Evolutionary conservation across 1,284 basidiomycete species (phyloP), one percentile per base, ranked within the genome.

Genomic region (Malassezia globosa): DNA sequence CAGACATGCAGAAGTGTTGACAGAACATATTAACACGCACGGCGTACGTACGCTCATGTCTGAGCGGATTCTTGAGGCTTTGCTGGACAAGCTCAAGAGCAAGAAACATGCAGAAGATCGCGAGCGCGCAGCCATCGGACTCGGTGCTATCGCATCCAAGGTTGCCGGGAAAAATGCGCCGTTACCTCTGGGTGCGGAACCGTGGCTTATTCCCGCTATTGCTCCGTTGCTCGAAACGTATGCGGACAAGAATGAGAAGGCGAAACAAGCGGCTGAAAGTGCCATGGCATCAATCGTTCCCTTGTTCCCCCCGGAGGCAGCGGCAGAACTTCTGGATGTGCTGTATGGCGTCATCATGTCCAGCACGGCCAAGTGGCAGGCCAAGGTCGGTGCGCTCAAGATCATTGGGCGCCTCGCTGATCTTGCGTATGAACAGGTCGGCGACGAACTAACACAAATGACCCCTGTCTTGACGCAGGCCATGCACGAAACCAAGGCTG

Each of bases 401-500:
- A 58, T 73, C 14, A 57, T 75, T 37, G 75, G 75, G 40, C 82
- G 88, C 56, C 82, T 85, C 40, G 75, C 76, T 60, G 75, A 76
- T 36, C 77, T 79, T 10, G 80, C 85, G 16, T 81, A 80, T 63
- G 86, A 89, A 56, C 81, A 81, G 63, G 83, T 96, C 46, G 89
- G 87, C 36, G 80, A 81, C 44, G 82, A 92, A 70, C 77, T 97
- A 31, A 89, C 82, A 16, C 75, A 78, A 29, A 81, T 87, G 39
- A 80, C 96, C 41, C 92, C 90, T 13, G 82, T 82, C 63, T 81
- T 97, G 24, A 89, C 94, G 69, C 76, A 76, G 40, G 82, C 87
- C 11, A 92, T 97, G 89, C 88, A 94, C 72, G 92, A 97, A 74
- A 96, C 92, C 60, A 97, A 96, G 74, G 75, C 81, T 60, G 92